Conservation (phyloP, 148 eudicot genomes). For the Cornus florida region DNA sequence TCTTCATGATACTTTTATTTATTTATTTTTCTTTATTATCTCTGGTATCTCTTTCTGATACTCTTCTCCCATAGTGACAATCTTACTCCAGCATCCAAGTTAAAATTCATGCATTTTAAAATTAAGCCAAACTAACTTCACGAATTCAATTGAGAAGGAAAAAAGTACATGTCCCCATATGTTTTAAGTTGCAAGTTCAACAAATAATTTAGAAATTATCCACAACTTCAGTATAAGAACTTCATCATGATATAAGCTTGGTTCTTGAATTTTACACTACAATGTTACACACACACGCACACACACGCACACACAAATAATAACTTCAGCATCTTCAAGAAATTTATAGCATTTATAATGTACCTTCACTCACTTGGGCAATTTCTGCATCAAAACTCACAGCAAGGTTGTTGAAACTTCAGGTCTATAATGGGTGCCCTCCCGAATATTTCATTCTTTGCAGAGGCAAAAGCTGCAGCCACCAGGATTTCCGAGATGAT, state of each 20-base stretch:
- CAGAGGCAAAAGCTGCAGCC: conserved; percentile 37
- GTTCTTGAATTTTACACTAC: not conserved
- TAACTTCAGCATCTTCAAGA: not conserved
- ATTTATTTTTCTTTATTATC: too few relatives aligned
- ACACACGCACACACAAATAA: not conserved
- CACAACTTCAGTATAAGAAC: not conserved
- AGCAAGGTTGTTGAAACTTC: not conserved
- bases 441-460: conserved; percentile 38
- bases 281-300: too few relatives aligned
- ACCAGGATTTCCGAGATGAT: conserved; percentile 38
- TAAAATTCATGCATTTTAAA: not conserved
- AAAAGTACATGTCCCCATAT: not conserved
- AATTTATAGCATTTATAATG: not conserved
- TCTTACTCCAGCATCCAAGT: not conserved
- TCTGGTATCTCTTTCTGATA: too few relatives aligned
- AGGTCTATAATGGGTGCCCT: conserved; percentile 39
- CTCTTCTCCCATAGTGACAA: not conserved
- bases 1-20: not conserved
- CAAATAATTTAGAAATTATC: not conserved
- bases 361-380: not conserved
- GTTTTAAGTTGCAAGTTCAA: not conserved
- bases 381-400: not conserved
- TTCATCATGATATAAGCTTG: not conserved
- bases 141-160: not conserved
- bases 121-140: not conserved